Conservation (phyloP, 2,329 filamentous ascomycete species). For the Curvularia sp. region DNA sequence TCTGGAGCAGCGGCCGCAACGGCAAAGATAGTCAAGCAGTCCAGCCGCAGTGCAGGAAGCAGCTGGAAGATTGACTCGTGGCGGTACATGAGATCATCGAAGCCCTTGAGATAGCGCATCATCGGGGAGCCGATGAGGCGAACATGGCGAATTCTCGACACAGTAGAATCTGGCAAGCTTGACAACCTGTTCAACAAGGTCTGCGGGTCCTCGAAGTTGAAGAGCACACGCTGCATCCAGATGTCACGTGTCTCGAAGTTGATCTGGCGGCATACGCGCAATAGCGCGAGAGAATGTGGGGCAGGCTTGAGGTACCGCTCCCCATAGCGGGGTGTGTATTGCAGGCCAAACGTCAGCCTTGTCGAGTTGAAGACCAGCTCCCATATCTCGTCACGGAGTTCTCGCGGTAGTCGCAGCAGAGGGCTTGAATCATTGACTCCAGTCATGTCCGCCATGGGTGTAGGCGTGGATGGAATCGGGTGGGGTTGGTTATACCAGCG, state of each 20-base stretch:
- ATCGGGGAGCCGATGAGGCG: conserved; percentile 21
- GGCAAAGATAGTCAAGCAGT: conserved; percentile 21
- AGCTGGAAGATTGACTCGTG: conserved; percentile 25
- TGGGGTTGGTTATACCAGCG: conserved; percentile 17
- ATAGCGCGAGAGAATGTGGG: conserved; percentile 23
- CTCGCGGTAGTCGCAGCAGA: conserved; percentile 19
- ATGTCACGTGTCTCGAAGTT: conserved; percentile 23
- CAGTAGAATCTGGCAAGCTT: conserved; percentile 15
- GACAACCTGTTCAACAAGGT: conserved; percentile 23
- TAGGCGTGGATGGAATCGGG: conserved; percentile 5
- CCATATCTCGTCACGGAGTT: conserved; percentile 25
- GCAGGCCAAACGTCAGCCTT: conserved; percentile 23
- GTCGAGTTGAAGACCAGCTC: conserved; percentile 24
- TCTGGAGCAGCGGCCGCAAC: conserved; percentile 22
- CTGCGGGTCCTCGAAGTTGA: conserved; percentile 25
- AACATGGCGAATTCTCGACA: conserved; percentile 23
- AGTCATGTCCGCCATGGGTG: conserved; percentile 10
- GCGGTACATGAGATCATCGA: conserved; percentile 25
- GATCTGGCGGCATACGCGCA: conserved; percentile 23
- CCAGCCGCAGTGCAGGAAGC: conserved; percentile 22
- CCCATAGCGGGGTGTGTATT: conserved; percentile 23
- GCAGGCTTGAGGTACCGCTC: conserved; percentile 23
- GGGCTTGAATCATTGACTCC: conserved; percentile 13
- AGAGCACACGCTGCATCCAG: conserved; percentile 21
- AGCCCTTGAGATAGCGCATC: conserved; percentile 27